Percentiles rank a stretch among this genome's conserved stretches.
Evolutionary conservation across 306 rosid species (phyloP).

Genomic region (Crotalaria pallida): DNA sequence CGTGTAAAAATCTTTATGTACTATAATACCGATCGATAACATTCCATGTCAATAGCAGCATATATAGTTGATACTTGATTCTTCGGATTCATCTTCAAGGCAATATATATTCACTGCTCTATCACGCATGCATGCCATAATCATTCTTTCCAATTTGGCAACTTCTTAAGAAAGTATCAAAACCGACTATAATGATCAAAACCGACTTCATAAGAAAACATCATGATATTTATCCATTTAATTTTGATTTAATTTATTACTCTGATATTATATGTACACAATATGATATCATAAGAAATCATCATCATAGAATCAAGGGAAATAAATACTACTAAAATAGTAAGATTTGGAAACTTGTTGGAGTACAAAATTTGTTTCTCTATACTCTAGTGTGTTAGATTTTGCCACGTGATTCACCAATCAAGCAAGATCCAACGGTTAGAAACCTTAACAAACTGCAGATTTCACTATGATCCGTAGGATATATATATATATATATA

Average conservation of each 20-base stretch:
- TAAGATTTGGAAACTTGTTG: neutral
- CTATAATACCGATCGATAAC: no score
- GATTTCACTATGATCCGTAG: neutral
- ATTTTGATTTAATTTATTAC: neutral
- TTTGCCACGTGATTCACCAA: neutral
- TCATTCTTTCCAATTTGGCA: neutral
- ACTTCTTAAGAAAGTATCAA: neutral
- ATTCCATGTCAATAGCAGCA: neutral
- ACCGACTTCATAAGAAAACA: no score
- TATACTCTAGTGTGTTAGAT: no score
- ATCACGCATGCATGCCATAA: neutral
- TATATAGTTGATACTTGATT: neutral
- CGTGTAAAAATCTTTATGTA: no score
- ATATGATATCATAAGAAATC: neutral
- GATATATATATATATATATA: no score
- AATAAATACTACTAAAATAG: no score
- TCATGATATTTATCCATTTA: no score
- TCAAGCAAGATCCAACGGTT: neutral
- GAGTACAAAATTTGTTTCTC: neutral
- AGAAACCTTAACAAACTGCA: neutral
- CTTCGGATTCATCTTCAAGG: neutral
- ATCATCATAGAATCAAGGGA: neutral
- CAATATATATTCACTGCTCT: neutral
- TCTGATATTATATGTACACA: neutral
- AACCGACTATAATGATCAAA: neutral